phyloP scores from a whole-genome alignment of 768 basidiomycete species.

The Hygrocybe coccinea region DNA sequence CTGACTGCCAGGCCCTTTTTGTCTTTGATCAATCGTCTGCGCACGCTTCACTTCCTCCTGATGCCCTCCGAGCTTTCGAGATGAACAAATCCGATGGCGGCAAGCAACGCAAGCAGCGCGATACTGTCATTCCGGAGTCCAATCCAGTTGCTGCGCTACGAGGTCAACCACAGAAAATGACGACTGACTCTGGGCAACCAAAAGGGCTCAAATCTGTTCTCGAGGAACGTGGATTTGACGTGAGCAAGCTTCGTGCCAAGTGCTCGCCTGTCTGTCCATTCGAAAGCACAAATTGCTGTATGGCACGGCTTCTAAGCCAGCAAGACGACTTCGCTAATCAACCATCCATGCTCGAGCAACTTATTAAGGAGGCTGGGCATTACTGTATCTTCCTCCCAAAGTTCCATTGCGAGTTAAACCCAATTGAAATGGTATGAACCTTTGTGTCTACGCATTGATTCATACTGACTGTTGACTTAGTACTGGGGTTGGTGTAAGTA shows the following conservation, averaged over 20 bases:
- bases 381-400: constrained; percentile 31
- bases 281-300: constrained; percentile 27
- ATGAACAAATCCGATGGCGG: constrained; percentile 42
- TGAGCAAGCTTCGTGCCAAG: constrained; percentile 21
- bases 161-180: constrained; percentile 36
- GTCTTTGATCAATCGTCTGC: constrained; percentile 28
- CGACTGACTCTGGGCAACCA: constrained; percentile 16
- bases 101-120: constrained; percentile 29
- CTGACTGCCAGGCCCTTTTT: constrained; percentile 17
- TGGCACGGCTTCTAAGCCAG: constrained; percentile 26
- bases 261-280: constrained; percentile 20
- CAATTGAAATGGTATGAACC: constrained; percentile 36
- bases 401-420: constrained; percentile 38
- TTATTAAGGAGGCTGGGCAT: constrained; percentile 25
- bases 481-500: constrained; percentile 35
- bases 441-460: too few relatives aligned
- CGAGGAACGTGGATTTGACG: constrained; percentile 38
- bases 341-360: constrained; percentile 23
- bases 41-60: constrained; percentile 30
- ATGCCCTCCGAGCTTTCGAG: constrained; percentile 39
- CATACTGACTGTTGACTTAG: background rate
- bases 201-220: constrained; percentile 18
- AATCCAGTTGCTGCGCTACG: constrained; percentile 26
- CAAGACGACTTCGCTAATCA: constrained; percentile 33
- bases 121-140: constrained; percentile 36